Evolutionary conservation across 805 yeast species (phyloP).

Genomic region (Ogataea henricii): DNA sequence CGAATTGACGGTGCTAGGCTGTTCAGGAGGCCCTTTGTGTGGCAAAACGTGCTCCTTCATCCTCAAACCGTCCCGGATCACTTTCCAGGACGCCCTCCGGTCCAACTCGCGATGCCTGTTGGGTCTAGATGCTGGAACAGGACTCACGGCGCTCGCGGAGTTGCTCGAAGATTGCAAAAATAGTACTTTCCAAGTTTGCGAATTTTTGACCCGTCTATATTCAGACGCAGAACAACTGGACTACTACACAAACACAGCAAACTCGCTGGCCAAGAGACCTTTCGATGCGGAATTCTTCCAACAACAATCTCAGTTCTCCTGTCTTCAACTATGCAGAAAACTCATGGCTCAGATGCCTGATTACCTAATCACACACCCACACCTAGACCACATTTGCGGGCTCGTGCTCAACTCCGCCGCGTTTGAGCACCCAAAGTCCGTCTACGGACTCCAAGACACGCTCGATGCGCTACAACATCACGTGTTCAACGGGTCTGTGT

Average conservation of each 20-base stretch:
- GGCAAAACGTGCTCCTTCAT: constrained; percentile 67
- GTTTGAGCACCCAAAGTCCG: constrained; percentile 38
- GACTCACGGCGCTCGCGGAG: constrained; percentile 57
- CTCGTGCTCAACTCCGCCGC: constrained; percentile 72
- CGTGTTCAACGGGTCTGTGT: constrained; percentile 71
- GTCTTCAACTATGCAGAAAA: constrained; percentile 14
- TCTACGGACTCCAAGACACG: constrained; percentile 59
- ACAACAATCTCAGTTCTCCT: constrained; percentile 7
- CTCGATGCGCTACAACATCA: constrained; percentile 51
- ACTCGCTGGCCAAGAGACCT: constrained; percentile 7
- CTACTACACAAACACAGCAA: constrained; percentile 12
- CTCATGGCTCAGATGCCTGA: constrained; percentile 41
- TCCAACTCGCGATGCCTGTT: constrained; percentile 41
- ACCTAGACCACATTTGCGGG: constrained; percentile 76
- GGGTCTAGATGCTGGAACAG: constrained; percentile 81
- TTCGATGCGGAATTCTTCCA: constrained; percentile 10
- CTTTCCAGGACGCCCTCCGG: constrained; percentile 42
- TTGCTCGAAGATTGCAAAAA: constrained; percentile 17
- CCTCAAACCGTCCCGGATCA: constrained; percentile 52
- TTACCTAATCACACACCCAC: constrained; percentile 76
- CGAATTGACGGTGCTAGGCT: constrained; percentile 70
- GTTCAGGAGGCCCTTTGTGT: constrained; percentile 85
- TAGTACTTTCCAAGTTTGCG: constrained; percentile 4
- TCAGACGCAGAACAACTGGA: constrained; percentile 13
- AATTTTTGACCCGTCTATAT: constrained; percentile 22